These are phyloP conservation scores for Lyophyllum decastes DNA, from an alignment of 768 basidiomycete genomes.

Conservation along the genomic window DNA sequence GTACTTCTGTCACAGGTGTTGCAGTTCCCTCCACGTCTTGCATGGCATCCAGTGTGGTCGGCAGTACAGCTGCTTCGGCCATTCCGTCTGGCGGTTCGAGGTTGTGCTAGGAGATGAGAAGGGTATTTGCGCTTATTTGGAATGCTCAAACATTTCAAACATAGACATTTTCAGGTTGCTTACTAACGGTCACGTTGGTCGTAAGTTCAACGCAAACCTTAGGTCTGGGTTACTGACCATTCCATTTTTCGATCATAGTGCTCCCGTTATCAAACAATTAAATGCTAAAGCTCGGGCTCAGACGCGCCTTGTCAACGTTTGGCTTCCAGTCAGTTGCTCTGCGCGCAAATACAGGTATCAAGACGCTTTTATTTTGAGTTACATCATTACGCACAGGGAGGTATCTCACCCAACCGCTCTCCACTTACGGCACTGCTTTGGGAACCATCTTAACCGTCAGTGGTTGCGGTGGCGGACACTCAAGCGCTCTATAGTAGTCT, in stretches of 20 bases:
- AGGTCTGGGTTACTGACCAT: too few species aligned
- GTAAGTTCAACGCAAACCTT: too few species aligned
- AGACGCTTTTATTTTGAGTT: neutral
- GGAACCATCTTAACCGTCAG: slow-evolving; percentile 8
- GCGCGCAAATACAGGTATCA: too few species aligned
- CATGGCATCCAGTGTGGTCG: slow-evolving; percentile 27
- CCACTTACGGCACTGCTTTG: neutral
- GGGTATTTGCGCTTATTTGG: slow-evolving; percentile 17
- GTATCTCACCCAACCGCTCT: too few species aligned
- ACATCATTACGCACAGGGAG: neutral
- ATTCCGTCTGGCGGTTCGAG: slow-evolving; percentile 14
- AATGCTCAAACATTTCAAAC: neutral
- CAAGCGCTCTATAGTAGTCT: slow-evolving; percentile 9
- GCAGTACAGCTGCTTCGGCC: slow-evolving; percentile 31
- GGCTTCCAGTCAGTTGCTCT: too few species aligned
- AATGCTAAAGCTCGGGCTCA: too few species aligned
- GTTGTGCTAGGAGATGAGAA: slow-evolving; percentile 1
- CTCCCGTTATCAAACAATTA: too few species aligned
- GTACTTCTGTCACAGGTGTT: slow-evolving; percentile 11
- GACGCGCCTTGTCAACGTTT: too few species aligned
- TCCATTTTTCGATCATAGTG: too few species aligned
- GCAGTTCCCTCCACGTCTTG: slow-evolving; percentile 29
- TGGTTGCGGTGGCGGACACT: slow-evolving; percentile 2
- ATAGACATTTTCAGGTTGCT: neutral
- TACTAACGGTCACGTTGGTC: too few species aligned